Evolutionary conservation across 192 early-diverging fungal species (phyloP), one percentile per base, ranked within the genome.

Genomic region (Umbelopsis sp.): DNA sequence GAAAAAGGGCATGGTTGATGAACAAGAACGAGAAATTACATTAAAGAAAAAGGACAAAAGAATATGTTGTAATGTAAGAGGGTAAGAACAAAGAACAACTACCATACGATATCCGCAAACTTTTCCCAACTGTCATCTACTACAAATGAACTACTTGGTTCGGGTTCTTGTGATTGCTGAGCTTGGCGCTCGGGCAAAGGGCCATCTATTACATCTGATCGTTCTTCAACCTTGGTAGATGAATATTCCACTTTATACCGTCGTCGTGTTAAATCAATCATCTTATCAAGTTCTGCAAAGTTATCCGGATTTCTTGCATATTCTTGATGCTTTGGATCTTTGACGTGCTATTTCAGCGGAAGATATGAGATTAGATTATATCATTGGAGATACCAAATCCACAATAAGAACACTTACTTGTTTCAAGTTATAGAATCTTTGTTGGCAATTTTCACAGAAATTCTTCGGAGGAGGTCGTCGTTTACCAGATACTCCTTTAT

Each of bases 71-170:
- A 41, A 21, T 7, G 47, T 5, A 21, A 62, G 17, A 31, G 56
- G 56, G 56, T 49, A 14, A 62, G 34, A 41, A 41, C 38, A 6
- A 31, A 20, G 31, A 34, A 34, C 32, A 32, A 34, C 56, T 62
- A 62, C 56, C 56, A 62, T 20, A 62, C 56, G 34, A 62, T 62
- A 62, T 62, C 56, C 26, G 56, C 56, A 62, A 62, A 62, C 20
- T 62, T 62, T 26, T 62, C 56, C 56, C 56, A 62, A 7, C 56
- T 62, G 31, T 62, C 56, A n/a, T 62, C 56, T 11, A 62, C 56
- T 34, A 62, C 56, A 34, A 62, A 62, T 0, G 31, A 29, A 17
- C 56, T 62, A 32, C 56, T 62, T 20, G 56, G 56, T n/a, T 62
- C 56, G 16, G 56, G 56, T 62, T 62, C 56, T 62, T 62, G 56